These are phyloP conservation scores for Metschnikowia amazonensis DNA, from an alignment of 805 yeast genomes.

Conservation along the genomic window DNA sequence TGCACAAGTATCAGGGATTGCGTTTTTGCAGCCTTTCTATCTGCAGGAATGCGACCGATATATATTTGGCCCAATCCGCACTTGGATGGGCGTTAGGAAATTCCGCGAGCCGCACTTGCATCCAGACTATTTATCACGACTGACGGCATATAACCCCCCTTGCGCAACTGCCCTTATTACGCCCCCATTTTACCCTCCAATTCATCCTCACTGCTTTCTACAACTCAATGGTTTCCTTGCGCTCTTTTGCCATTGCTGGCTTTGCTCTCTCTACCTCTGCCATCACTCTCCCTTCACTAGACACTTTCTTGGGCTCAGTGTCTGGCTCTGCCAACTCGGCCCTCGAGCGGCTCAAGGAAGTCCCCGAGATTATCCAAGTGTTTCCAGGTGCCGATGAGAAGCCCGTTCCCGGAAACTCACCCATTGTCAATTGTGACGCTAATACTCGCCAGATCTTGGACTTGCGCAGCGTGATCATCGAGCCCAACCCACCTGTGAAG, in stretches of 20 bases:
- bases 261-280: slow-evolving; percentile 15
- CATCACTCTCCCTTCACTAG: slow-evolving; percentile 14
- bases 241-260: slow-evolving; percentile 13
- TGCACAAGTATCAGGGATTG: background rate
- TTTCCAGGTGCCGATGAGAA: slow-evolving; percentile 37
- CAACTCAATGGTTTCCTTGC: slow-evolving; percentile 16
- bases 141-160: slow-evolving; percentile 4
- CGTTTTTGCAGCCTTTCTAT: slow-evolving; percentile 2
- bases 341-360: slow-evolving; percentile 3
- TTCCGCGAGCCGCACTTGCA: slow-evolving; percentile 2
- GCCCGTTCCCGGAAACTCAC: slow-evolving; percentile 90
- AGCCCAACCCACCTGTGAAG: slow-evolving; percentile 86
- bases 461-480: slow-evolving; percentile 53
- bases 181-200: background rate
- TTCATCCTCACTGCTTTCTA: background rate
- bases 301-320: slow-evolving; percentile 12
- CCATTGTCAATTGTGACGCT: slow-evolving; percentile 73
- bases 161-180: background rate
- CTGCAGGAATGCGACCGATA: background rate
- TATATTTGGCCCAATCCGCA: background rate
- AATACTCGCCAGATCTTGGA: slow-evolving; percentile 58
- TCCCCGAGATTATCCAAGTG: slow-evolving; percentile 10
- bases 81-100: background rate
- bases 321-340: slow-evolving; percentile 7
- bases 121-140: background rate